Percentiles rank a stretch among this genome's conserved stretches.
Evolutionary conservation across 805 yeast species (phyloP).

Genomic region (Metschnikowia lunata): DNA sequence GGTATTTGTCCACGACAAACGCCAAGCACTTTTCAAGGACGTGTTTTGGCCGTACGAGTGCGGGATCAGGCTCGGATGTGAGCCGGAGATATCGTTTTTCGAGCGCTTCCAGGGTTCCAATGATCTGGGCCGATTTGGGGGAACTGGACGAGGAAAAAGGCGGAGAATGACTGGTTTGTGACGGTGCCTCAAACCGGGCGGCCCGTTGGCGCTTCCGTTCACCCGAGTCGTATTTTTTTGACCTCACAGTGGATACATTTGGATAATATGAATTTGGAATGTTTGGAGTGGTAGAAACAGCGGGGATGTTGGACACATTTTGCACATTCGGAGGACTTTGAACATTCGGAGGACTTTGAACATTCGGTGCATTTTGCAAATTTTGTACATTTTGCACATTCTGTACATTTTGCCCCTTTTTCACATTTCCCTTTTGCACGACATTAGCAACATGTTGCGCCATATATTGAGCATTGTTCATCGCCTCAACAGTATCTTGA

Average conservation of each 20-base stretch:
- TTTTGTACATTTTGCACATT: background rate
- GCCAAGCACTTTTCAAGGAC: conserved; percentile 57
- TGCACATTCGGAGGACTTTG: background rate
- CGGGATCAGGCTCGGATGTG: conserved; percentile 90
- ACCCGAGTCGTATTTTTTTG: conserved; percentile 21
- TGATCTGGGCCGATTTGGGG: conserved; percentile 23
- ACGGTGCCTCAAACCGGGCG: conserved; percentile 39
- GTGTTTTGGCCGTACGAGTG: conserved; percentile 67
- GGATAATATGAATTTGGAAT: background rate
- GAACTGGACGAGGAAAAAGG: conserved; percentile 2
- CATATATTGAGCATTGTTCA: background rate
- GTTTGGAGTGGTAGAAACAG: background rate
- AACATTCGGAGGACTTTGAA: no score
- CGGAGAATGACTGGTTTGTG: background rate
- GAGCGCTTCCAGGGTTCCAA: conserved; percentile 62
- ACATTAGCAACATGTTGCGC: no score
- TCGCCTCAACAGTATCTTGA: conserved; percentile 7
- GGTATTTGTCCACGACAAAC: conserved; percentile 50
- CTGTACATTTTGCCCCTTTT: background rate
- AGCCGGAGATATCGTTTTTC: conserved; percentile 80
- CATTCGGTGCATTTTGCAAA: background rate
- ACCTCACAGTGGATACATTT: conserved; percentile 17
- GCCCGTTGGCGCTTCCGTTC: conserved; percentile 41
- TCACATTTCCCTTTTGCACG: no score
- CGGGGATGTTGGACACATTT: background rate